A percentile compares a stretch with the other conserved stretches of the same genome.
phyloP scores from a whole-genome alignment of 2,329 filamentous ascomycete genomes.

The Clonostachys sp. region DNA sequence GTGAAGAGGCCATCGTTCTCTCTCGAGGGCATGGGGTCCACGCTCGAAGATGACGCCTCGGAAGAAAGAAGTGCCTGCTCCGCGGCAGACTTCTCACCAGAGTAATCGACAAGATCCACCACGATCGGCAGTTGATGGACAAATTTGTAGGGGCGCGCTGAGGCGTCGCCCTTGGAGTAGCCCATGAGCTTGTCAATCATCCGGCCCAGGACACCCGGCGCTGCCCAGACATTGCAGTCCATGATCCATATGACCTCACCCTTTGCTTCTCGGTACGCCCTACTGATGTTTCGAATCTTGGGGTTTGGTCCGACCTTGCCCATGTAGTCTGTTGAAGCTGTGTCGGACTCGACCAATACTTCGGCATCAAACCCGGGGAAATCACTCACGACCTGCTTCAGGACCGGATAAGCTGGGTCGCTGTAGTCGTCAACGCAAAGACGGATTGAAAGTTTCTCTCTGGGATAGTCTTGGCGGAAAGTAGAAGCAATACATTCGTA shows the following conservation, averaged over 20 bases:
- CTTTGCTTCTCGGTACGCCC: slow-evolving; percentile 83
- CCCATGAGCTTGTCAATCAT: slow-evolving; percentile 89
- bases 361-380: slow-evolving; percentile 68
- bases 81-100: slow-evolving; percentile 4
- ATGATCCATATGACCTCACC: slow-evolving; percentile 91
- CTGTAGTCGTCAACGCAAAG: slow-evolving; percentile 73
- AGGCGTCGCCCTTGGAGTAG: slow-evolving; percentile 40
- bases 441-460: slow-evolving; percentile 68
- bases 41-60: slow-evolving; percentile 9
- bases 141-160: slow-evolving; percentile 70
- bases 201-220: slow-evolving; percentile 70
- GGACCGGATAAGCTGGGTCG: slow-evolving; percentile 74
- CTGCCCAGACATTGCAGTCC: slow-evolving; percentile 95
- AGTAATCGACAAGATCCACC: slow-evolving; percentile 58
- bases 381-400: slow-evolving; percentile 67
- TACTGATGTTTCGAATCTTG: slow-evolving; percentile 96
- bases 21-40: slow-evolving; percentile 19
- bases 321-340: slow-evolving; percentile 18
- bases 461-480: slow-evolving; percentile 78
- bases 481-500: slow-evolving; percentile 90
- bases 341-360: slow-evolving; percentile 75
- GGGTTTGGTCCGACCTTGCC: slow-evolving; percentile 81
- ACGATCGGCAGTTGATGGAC: slow-evolving; percentile 91
- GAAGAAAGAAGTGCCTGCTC: slow-evolving; percentile 15
- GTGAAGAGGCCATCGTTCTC: slow-evolving; percentile 12